These are phyloP conservation scores for Uronychia setigera DNA, from an alignment of 73 alveolate species.

Conservation along the genomic window DNA sequence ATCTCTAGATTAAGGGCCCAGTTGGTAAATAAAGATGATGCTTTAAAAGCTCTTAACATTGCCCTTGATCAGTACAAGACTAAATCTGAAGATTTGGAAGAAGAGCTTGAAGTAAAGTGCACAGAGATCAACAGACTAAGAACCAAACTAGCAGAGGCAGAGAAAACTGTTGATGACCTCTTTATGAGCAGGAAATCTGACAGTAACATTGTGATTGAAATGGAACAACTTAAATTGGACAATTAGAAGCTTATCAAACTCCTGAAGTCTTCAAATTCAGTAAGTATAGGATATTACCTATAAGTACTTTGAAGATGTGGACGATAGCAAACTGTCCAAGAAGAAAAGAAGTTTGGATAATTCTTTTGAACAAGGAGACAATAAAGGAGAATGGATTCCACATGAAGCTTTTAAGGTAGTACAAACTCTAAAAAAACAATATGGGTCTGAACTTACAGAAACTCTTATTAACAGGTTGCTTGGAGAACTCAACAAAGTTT, in stretches of 20 bases:
- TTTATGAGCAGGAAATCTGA: conserved; percentile 50
- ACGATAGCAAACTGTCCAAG: not conserved
- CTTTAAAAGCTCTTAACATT: conserved; percentile 15
- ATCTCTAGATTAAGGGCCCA: conserved; percentile 49
- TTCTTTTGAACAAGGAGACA: no score
- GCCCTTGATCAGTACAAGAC: not conserved
- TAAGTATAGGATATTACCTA: no score
- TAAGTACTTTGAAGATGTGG: not conserved
- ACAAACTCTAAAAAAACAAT: not conserved
- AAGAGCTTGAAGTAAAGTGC: conserved; percentile 42
- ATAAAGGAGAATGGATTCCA: conserved; percentile 55
- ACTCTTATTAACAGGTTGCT: conserved; percentile 19
- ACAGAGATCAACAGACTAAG: conserved; percentile 47
- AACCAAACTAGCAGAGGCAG: conserved; percentile 37
- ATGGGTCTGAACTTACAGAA: conserved; percentile 17
- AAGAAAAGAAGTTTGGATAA: no score
- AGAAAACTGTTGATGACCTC: conserved; percentile 41
- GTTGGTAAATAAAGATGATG: conserved; percentile 54
- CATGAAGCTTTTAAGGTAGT: conserved; percentile 42
- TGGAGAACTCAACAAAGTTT: conserved; percentile 17
- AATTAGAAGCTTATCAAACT: conserved; percentile 49
- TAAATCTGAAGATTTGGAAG: conserved; percentile 38
- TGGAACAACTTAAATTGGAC: conserved; percentile 63
- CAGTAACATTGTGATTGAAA: conserved; percentile 43
- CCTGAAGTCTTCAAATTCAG: conserved; percentile 32